A percentile compares a stretch with the other conserved stretches of the same genome.
Conservation (phyloP, 176 grass and related monocot genomes). For the Rhynchospora pubera region DNA sequence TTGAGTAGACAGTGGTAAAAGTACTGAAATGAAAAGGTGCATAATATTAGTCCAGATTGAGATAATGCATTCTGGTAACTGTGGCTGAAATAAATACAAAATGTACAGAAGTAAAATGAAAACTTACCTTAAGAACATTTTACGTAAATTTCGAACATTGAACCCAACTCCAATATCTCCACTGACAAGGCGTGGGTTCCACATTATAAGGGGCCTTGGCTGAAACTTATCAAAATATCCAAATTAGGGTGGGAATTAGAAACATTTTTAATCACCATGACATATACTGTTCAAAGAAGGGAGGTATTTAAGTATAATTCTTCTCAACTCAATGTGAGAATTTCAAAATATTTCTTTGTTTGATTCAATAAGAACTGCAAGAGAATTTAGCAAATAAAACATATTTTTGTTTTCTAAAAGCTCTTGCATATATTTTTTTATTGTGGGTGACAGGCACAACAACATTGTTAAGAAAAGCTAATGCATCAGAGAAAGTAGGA, state of each 20-base stretch:
- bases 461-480: background rate
- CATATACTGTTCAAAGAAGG: background rate
- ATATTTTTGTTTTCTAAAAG: background rate
- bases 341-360: background rate
- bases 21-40: conserved; percentile 42
- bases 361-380: background rate
- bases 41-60: conserved; percentile 1
- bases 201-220: conserved; percentile 92
- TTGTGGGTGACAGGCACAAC: background rate
- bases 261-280: background rate
- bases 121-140: conserved; percentile 71
- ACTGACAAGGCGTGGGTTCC: conserved; percentile 94
- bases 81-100: background rate
- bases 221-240: conserved; percentile 37
- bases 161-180: conserved; percentile 94
- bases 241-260: background rate
- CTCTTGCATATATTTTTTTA: background rate
- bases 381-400: too few relatives aligned
- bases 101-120: conserved; percentile 6
- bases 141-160: conserved; percentile 82
- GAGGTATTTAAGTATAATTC: background rate
- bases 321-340: background rate
- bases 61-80: background rate
- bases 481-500: background rate
- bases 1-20: conserved; percentile 92